These are phyloP conservation scores for Thalassiosira delicatula DNA, from an alignment of 352 stramenopile genomes.

Conservation along the genomic window DNA sequence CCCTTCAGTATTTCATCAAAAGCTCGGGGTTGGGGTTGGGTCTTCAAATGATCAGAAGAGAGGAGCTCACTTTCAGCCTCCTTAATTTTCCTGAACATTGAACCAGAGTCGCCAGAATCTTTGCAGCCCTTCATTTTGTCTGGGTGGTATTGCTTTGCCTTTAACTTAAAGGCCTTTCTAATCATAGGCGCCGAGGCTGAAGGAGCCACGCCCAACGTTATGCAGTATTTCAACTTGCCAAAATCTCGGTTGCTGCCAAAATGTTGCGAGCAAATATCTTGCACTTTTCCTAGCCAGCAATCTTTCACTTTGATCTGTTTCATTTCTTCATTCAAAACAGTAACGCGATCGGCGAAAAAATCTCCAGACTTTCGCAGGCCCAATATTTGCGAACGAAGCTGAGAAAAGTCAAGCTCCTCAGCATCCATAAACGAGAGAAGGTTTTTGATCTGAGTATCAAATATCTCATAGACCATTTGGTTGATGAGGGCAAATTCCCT, in stretches of 20 bases:
- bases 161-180: slow-evolving; percentile 59
- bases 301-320: slow-evolving; percentile 33
- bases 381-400: slow-evolving; percentile 51
- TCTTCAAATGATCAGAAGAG: slow-evolving; percentile 18
- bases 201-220: slow-evolving; percentile 57
- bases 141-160: slow-evolving; percentile 53
- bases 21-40: slow-evolving; percentile 16
- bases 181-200: slow-evolving; percentile 59
- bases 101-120: slow-evolving; percentile 13
- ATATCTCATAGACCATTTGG: slow-evolving; percentile 56
- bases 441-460: slow-evolving; percentile 27
- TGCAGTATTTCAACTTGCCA: slow-evolving; percentile 63
- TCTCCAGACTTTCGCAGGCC: slow-evolving; percentile 47
- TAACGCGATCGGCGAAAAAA: slow-evolving; percentile 66
- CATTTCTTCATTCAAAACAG: slow-evolving; percentile 65
- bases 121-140: slow-evolving; percentile 54
- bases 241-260: slow-evolving; percentile 63
- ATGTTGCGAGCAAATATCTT: slow-evolving; percentile 52
- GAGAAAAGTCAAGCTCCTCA: slow-evolving; percentile 57
- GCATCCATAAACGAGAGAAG: slow-evolving; percentile 8
- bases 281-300: slow-evolving; percentile 54
- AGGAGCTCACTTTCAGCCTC: slow-evolving; percentile 51
- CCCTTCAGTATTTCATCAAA: slow-evolving; percentile 55
- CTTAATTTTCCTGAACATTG: slow-evolving; percentile 49
- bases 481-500: slow-evolving; percentile 61